Evolutionary conservation across 1,139 yeast genomes (phyloP).

Genomic region (Lodderomyces theae): DNA sequence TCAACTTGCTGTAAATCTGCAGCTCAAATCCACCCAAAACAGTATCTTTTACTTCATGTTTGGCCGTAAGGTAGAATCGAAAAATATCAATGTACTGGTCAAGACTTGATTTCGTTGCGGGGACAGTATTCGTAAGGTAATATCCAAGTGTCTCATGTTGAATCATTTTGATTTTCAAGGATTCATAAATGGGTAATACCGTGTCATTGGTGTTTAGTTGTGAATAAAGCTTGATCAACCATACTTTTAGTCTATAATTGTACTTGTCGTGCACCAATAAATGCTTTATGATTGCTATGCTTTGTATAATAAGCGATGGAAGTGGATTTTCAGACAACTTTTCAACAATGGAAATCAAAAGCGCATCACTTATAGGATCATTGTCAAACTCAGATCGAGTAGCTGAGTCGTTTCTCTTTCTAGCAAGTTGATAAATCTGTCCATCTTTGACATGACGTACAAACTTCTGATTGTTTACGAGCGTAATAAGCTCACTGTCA

Average conservation of each 20-base stretch:
- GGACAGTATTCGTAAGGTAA: slow-evolving; percentile 46
- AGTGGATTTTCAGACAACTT: slow-evolving; percentile 17
- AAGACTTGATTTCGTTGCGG: slow-evolving; percentile 31
- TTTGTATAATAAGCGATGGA: slow-evolving; percentile 20
- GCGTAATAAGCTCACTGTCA: slow-evolving; percentile 32
- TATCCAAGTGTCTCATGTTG: slow-evolving; percentile 78
- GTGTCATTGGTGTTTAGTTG: slow-evolving; percentile 53
- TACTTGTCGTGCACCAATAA: slow-evolving; percentile 52
- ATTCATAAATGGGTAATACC: slow-evolving; percentile 50
- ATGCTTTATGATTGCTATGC: slow-evolving; percentile 46
- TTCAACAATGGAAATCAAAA: slow-evolving; percentile 47
- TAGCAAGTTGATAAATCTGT: slow-evolving; percentile 27
- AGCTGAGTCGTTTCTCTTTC: slow-evolving; percentile 5
- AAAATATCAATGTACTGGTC: slow-evolving; percentile 29
- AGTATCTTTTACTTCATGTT: slow-evolving; percentile 48
- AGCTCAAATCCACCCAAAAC: slow-evolving; percentile 51
- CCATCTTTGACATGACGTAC: slow-evolving; percentile 25
- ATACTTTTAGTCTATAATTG: slow-evolving; percentile 64
- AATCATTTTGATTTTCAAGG: slow-evolving; percentile 66
- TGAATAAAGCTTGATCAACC: slow-evolving; percentile 68
- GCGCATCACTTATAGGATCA: slow-evolving; percentile 57
- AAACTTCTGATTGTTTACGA: slow-evolving; percentile 54
- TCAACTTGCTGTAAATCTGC: slow-evolving; percentile 58
- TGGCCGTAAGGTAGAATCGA: slow-evolving; percentile 51
- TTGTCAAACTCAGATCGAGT: slow-evolving; percentile 17